Conservation (phyloP, 495 filamentous ascomycete genomes). For the Aspergillus ostianus region DNA sequence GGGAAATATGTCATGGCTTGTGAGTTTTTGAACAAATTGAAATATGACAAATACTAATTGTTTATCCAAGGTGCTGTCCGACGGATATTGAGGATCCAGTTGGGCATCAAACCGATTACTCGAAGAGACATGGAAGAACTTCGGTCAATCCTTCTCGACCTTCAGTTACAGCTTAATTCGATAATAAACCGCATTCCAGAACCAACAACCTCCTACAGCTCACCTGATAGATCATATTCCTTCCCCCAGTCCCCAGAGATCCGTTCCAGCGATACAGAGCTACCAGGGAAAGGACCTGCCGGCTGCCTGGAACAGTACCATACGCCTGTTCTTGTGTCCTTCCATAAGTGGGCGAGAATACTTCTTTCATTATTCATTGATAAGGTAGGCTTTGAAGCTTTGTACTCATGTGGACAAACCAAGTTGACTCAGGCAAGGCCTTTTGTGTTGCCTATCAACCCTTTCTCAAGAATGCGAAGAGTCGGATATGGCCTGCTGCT, state of each 20-base stretch:
- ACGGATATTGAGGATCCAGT: conserved; percentile 44
- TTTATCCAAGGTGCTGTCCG: conserved; percentile 39
- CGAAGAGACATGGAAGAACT: conserved; percentile 47
- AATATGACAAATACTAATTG: conserved; percentile 13
- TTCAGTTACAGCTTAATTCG: conserved; percentile 45
- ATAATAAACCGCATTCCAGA: conserved; percentile 44
- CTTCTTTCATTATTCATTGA: conserved; percentile 46
- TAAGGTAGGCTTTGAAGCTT: conserved; percentile 29
- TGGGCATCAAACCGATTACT: conserved; percentile 45
- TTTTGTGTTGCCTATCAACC: conserved; percentile 57
- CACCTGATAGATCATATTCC: conserved; percentile 26
- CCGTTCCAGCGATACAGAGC: conserved; percentile 26
- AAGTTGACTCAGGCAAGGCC: conserved; percentile 23
- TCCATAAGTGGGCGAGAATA: conserved; percentile 49
- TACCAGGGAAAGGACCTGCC: conserved; percentile 37
- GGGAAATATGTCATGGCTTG: conserved; percentile 50
- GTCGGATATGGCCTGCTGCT: conserved; percentile 51
- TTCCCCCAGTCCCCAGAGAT: conserved; percentile 33
- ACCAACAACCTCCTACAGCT: conserved; percentile 14
- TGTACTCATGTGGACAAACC: background rate
- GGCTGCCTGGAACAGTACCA: conserved; percentile 48
- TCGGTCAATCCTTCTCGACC: conserved; percentile 41
- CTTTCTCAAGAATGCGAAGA: conserved; percentile 56
- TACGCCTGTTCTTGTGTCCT: conserved; percentile 41
- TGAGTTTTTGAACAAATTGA: conserved; percentile 21